A percentile compares a stretch with the other conserved stretches of the same genome.
Evolutionary conservation across 2,329 filamentous ascomycete genomes (phyloP).

Genomic region (Colletotrichum horii): DNA sequence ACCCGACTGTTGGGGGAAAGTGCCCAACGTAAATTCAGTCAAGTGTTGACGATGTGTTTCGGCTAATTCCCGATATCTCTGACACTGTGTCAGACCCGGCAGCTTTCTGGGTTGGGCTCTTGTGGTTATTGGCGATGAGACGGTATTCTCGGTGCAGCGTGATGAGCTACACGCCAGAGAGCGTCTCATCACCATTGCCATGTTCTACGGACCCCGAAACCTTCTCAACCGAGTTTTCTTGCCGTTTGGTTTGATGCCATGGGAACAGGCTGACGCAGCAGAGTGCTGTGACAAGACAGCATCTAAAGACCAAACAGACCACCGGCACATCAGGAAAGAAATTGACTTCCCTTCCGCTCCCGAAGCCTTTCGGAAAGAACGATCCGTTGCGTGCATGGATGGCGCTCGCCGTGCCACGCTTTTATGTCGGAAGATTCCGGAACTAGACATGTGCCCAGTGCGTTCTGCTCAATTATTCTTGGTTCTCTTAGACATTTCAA

Average conservation of each 20-base stretch:
- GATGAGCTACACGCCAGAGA: not conserved
- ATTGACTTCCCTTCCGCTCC: not conserved
- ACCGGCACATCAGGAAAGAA: not conserved
- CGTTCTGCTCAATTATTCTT: not conserved
- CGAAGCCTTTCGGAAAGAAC: not conserved
- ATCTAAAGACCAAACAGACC: not conserved
- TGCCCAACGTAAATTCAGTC: not conserved
- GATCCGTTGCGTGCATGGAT: not conserved
- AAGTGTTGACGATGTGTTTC: not conserved
- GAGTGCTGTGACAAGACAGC: not conserved
- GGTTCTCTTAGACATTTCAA: not conserved
- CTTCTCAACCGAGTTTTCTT: not conserved
- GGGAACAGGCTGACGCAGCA: not conserved
- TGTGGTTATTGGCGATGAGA: not conserved
- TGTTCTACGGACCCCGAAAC: not conserved
- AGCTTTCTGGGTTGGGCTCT: not conserved
- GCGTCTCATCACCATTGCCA: rapidly evolving
- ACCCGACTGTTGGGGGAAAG: not conserved
- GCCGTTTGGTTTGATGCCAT: not conserved
- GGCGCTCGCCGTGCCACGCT: not conserved
- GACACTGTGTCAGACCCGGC: not conserved
- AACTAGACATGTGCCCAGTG: not conserved
- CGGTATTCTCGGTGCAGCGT: not conserved
- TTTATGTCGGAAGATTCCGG: not conserved
- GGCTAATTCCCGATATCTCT: not conserved